Conservation (phyloP, 257 asterid genomes). For the Dorcoceras hygrometricum region DNA sequence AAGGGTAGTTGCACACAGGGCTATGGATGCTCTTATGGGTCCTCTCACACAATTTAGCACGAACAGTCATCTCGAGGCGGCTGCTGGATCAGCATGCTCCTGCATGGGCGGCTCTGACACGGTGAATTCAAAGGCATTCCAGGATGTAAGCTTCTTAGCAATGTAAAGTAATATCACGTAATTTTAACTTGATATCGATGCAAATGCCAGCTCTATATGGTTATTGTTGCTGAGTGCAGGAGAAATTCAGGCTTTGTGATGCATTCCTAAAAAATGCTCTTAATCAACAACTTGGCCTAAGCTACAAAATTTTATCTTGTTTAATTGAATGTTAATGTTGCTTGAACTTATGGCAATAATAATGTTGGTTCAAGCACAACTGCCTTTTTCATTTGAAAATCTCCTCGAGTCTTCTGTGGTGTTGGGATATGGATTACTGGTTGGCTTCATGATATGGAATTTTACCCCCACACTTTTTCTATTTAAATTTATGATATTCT, state of each 20-base stretch:
- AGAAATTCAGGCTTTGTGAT: slow-evolving; percentile 61
- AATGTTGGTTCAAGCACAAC: neutral
- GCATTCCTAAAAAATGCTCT: slow-evolving; percentile 19
- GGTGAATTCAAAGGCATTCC: slow-evolving; percentile 73
- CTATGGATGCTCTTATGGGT: slow-evolving; percentile 82
- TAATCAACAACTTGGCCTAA: neutral
- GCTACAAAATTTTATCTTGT: neutral
- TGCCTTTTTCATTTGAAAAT: no score
- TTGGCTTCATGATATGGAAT: neutral
- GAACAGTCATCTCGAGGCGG: slow-evolving; percentile 68
- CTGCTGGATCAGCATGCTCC: slow-evolving; percentile 42
- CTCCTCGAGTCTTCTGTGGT: neutral
- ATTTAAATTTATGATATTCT: no score
- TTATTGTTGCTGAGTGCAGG: slow-evolving; percentile 70
- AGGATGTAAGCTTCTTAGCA: slow-evolving; percentile 53
- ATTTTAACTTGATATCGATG: slow-evolving; percentile 11
- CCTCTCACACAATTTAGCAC: slow-evolving; percentile 81
- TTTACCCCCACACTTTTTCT: no score
- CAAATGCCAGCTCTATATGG: slow-evolving; percentile 90
- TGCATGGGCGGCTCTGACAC: slow-evolving; percentile 52
- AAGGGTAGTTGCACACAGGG: slow-evolving; percentile 87
- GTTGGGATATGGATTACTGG: neutral
- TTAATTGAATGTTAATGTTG: neutral
- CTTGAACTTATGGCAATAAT: neutral
- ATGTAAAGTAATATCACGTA: neutral